Percentiles rank a stretch among this genome's conserved stretches.
Conservation (phyloP, 768 basidiomycete genomes). For the Phaeotremella fagi region DNA sequence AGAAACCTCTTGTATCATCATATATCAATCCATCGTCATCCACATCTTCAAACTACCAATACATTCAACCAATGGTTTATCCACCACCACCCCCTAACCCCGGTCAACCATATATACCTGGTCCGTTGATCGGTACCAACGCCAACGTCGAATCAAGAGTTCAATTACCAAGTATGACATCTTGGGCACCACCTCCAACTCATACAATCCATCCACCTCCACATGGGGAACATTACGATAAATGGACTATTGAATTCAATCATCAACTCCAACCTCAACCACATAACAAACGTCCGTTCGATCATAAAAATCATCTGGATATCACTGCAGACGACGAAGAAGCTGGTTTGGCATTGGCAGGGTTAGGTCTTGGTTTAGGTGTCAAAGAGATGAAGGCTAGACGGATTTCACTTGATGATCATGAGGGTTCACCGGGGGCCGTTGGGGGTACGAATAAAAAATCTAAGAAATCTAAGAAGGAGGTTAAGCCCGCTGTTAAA, state of each 20-base stretch:
- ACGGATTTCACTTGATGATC: background rate
- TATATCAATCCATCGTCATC: too few relatives aligned
- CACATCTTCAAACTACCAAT: background rate
- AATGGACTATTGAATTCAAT: background rate
- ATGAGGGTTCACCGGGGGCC: background rate
- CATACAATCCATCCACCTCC: background rate
- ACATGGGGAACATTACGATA: background rate
- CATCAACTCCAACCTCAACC: background rate
- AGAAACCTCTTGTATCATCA: too few relatives aligned
- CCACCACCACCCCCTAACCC: constrained; percentile 13
- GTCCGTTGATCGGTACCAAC: constrained; percentile 2
- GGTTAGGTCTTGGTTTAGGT: constrained; percentile 16
- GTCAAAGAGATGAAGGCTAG: constrained; percentile 8
- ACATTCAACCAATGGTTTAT: constrained; percentile 12
- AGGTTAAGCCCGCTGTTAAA: constrained; percentile 3
- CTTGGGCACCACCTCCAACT: constrained; percentile 15
- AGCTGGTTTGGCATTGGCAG: constrained; percentile 22
- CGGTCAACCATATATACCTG: constrained; percentile 10
- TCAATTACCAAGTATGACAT: constrained; percentile 13
- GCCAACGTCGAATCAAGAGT: background rate
- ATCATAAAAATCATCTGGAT: too few relatives aligned
- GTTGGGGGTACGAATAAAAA: background rate
- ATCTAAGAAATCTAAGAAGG: constrained; percentile 1
- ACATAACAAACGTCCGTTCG: too few relatives aligned
- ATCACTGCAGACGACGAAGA: constrained; percentile 20